A percentile compares a stretch with the other conserved stretches of the same genome.
Evolutionary conservation across 1,139 yeast genomes (phyloP).

Genomic region (Sugiyamaella paludigena): DNA sequence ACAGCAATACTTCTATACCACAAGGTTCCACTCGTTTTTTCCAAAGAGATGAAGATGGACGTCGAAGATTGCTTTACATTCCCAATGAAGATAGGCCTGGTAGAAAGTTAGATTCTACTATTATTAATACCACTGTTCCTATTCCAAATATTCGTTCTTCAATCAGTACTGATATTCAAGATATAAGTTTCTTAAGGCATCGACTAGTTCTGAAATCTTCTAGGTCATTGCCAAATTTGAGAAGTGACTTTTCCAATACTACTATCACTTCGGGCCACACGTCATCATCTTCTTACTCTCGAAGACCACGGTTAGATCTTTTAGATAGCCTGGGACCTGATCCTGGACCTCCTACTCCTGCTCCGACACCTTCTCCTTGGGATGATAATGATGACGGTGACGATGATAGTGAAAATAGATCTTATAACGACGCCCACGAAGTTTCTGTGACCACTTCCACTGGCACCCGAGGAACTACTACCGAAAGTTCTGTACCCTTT

Average conservation of each 20-base stretch:
- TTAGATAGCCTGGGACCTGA: slow-evolving; percentile 20
- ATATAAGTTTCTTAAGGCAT: not conserved
- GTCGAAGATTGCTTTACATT: too few species aligned
- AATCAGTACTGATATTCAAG: not conserved
- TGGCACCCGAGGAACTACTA: too few species aligned
- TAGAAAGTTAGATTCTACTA: too few species aligned
- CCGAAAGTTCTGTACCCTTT: too few species aligned
- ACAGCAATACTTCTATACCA: too few species aligned
- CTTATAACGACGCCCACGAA: not conserved
- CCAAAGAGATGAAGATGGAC: too few species aligned
- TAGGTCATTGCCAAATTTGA: too few species aligned
- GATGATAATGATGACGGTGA: slow-evolving; percentile 5
- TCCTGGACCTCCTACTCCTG: slow-evolving; percentile 18
- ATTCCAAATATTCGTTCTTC: not conserved
- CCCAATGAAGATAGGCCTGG: not conserved
- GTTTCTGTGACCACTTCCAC: too few species aligned
- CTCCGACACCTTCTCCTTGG: slow-evolving; percentile 15
- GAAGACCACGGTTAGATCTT: slow-evolving; percentile 11
- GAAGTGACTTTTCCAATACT: not conserved
- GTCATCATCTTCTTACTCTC: slow-evolving; percentile 2
- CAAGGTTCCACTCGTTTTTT: too few species aligned
- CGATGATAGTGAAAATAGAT: not conserved
- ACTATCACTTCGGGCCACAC: too few species aligned
- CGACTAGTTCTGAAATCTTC: slow-evolving; percentile 4
- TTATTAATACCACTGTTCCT: too few species aligned